Conservation (phyloP, 202 grass and related monocot genomes). For the Bolboschoenoplectus hybrid region DNA sequence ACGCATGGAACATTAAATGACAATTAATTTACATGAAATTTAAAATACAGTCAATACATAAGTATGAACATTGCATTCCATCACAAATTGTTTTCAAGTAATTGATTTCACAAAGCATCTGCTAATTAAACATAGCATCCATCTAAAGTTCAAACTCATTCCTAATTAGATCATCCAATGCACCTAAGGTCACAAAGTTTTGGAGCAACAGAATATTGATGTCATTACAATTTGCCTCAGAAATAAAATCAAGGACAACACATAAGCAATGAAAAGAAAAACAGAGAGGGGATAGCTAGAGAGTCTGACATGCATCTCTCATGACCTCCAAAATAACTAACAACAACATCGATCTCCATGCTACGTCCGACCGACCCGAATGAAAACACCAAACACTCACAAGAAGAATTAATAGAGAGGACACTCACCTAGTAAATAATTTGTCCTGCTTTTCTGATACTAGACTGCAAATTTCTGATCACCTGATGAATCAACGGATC, state of each 20-base stretch:
- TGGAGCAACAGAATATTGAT: neutral
- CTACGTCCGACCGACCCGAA: neutral
- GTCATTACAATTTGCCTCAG: neutral
- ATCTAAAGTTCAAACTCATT: neutral
- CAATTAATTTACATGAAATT: neutral
- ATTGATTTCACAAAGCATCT: neutral
- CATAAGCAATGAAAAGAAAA: neutral
- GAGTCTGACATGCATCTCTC: neutral
- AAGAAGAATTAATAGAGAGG: neutral
- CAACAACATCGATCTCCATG: neutral
- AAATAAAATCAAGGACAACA: neutral
- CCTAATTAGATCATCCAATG: neutral
- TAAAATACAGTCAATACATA: neutral
- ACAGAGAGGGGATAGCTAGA: neutral
- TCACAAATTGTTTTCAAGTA: neutral
- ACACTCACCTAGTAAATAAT: neutral
- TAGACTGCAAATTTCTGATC: neutral
- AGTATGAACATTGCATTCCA: neutral
- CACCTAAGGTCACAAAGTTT: neutral
- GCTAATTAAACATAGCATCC: neutral
- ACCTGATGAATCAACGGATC: neutral
- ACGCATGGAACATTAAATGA: no score
- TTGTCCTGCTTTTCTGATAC: neutral
- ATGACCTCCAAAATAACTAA: neutral
- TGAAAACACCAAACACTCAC: neutral